These are phyloP conservation scores for Daldinia concentrica DNA, from an alignment of 495 filamentous ascomycete genomes.

Conservation along the genomic window DNA sequence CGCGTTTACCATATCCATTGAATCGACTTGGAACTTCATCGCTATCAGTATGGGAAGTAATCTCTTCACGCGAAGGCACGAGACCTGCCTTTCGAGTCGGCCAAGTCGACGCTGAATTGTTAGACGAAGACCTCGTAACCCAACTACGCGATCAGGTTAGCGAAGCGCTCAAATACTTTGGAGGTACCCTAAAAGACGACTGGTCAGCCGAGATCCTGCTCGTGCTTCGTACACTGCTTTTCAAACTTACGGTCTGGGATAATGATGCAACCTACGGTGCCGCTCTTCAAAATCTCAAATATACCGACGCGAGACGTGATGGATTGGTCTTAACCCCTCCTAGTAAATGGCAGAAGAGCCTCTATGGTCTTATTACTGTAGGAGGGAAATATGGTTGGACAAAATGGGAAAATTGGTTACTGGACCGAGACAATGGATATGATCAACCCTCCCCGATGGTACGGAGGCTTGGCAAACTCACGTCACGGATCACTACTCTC, in stretches of 20 bases:
- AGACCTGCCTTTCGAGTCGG: conserved; percentile 90
- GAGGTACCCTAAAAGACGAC: conserved; percentile 73
- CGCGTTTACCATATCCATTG: conserved; percentile 71
- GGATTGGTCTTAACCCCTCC: conserved; percentile 67
- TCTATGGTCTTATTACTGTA: conserved; percentile 87
- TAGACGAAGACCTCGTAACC: conserved; percentile 92
- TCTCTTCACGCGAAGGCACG: conserved; percentile 80
- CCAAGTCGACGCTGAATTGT: conserved; percentile 93
- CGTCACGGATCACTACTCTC: conserved; percentile 70
- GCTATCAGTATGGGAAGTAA: conserved; percentile 70
- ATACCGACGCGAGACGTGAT: conserved; percentile 80
- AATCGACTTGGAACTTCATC: conserved; percentile 65
- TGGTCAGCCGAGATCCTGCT: conserved; percentile 88
- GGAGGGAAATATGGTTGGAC: conserved; percentile 88
- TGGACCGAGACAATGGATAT: conserved; percentile 76
- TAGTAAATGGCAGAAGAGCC: conserved; percentile 78
- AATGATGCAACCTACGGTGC: conserved; percentile 95
- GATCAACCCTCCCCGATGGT: conserved; percentile 64
- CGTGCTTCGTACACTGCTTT: conserved; percentile 78
- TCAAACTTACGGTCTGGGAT: conserved; percentile 97
- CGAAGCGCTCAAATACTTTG: conserved; percentile 88
- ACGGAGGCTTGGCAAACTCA: conserved; percentile 70
- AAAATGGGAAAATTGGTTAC: conserved; percentile 88
- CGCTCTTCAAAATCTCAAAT: conserved; percentile 87
- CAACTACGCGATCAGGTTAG: conserved; percentile 87